Conservation (phyloP, 768 basidiomycete genomes). For the Lentinula sp. region DNA sequence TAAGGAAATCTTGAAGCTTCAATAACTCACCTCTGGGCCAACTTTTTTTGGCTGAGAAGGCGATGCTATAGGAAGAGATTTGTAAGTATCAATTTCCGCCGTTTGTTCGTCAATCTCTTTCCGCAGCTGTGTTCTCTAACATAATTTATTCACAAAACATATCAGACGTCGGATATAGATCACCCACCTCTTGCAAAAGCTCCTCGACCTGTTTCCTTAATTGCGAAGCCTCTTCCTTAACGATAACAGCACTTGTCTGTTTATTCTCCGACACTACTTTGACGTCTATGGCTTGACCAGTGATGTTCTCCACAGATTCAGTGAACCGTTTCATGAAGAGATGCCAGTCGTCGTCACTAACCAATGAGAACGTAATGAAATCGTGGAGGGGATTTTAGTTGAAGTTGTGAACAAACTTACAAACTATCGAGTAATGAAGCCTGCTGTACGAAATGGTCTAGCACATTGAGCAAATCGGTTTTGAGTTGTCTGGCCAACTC, state of each 20-base stretch:
- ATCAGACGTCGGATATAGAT: not conserved
- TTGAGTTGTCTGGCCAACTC: constrained; percentile 49
- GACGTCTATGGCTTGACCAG: constrained; percentile 57
- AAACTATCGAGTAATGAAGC: constrained; percentile 54
- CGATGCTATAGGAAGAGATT: constrained; percentile 36
- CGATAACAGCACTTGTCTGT: constrained; percentile 34
- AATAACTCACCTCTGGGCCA: constrained; percentile 47
- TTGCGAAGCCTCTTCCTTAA: constrained; percentile 56
- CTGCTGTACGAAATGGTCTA: constrained; percentile 64
- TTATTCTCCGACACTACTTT: constrained; percentile 30
- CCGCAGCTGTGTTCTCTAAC: constrained; percentile 44
- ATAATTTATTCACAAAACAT: not conserved
- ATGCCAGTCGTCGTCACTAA: constrained; percentile 63
- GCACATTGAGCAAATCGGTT: constrained; percentile 46
- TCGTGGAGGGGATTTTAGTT: constrained; percentile 9
- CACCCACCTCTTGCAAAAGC: constrained; percentile 60
- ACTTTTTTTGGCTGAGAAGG: constrained; percentile 29
- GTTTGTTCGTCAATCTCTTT: constrained; percentile 54
- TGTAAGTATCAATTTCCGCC: constrained; percentile 64
- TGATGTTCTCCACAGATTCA: constrained; percentile 57
- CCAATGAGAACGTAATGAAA: not conserved
- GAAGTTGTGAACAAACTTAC: constrained; percentile 29
- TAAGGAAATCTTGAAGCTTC: not conserved
- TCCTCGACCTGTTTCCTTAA: constrained; percentile 56
- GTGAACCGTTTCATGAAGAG: constrained; percentile 55